phyloP scores from a whole-genome alignment of 139 green algal species.

The Coelastrella sp. region DNA sequence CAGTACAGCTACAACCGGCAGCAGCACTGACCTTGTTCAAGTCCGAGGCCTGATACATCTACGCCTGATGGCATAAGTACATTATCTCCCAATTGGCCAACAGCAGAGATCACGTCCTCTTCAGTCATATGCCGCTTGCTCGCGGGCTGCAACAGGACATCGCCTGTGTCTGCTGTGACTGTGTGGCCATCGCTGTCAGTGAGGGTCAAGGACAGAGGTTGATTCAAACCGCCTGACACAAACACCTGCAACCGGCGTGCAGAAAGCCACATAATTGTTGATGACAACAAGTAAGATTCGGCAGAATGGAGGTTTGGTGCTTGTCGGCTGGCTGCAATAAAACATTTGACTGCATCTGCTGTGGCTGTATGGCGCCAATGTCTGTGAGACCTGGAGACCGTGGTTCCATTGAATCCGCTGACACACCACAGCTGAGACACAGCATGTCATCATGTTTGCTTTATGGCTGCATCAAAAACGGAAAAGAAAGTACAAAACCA shows the following conservation, averaged over 20 bases:
- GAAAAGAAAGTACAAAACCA: neutral
- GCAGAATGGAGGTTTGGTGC: neutral
- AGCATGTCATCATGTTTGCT: too few relatives aligned
- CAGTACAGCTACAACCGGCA: neutral
- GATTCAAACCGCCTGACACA: constrained; percentile 55
- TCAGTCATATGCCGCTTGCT: constrained; percentile 50
- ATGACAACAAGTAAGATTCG: neutral
- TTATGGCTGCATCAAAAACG: neutral
- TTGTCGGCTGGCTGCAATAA: too few relatives aligned
- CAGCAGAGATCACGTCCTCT: constrained; percentile 60
- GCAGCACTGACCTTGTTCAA: constrained; percentile 50
- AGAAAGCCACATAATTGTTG: neutral
- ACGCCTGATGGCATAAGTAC: constrained; percentile 47
- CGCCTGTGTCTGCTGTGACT: constrained; percentile 24
- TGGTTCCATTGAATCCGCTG: too few relatives aligned
- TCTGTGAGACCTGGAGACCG: too few relatives aligned
- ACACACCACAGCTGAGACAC: too few relatives aligned
- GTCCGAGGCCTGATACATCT: constrained; percentile 59
- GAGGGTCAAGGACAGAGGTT: constrained; percentile 60
- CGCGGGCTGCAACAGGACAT: constrained; percentile 47
- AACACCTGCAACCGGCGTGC: constrained; percentile 20
- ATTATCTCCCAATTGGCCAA: constrained; percentile 77
- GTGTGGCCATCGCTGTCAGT: constrained; percentile 49
- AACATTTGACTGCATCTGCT: too few relatives aligned
- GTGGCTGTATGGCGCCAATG: too few relatives aligned